These are phyloP conservation scores for Prosopis cineraria DNA, from an alignment of 306 rosid genomes.

Conservation along the genomic window DNA sequence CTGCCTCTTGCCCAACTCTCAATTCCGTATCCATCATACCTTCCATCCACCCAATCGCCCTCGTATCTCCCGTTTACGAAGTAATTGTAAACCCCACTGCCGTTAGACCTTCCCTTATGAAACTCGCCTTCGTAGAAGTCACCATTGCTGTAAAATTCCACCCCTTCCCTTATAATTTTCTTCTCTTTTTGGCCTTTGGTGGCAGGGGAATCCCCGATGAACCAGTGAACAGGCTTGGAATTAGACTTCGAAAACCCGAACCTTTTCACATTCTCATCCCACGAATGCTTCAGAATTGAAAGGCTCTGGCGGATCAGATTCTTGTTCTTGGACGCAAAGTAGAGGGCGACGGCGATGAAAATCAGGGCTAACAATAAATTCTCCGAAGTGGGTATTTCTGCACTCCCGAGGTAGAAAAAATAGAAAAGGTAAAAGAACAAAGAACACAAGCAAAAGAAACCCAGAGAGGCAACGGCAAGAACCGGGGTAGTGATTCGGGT, in stretches of 20 bases:
- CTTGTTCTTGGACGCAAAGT: constrained; percentile 71
- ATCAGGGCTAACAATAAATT: constrained; percentile 68
- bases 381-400: constrained; percentile 75
- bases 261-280: constrained; percentile 59
- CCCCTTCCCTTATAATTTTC: constrained; percentile 75
- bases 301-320: constrained; percentile 53
- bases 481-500: constrained; percentile 42
- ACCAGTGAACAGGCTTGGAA: constrained; percentile 83
- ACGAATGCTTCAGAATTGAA: constrained; percentile 55
- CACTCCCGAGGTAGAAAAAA: constrained; percentile 55
- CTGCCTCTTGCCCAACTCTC: constrained; percentile 97
- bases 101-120: constrained; percentile 76
- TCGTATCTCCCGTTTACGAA: constrained; percentile 87
- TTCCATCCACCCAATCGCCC: constrained; percentile 95
- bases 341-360: constrained; percentile 77
- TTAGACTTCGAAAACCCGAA: constrained; percentile 48
- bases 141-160: constrained; percentile 95
- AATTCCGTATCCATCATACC: constrained; percentile 90
- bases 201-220: constrained; percentile 64
- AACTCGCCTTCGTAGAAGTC: constrained; percentile 97
- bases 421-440: constrained; percentile 44
- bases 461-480: constrained; percentile 43
- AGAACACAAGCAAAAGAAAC: constrained; percentile 46
- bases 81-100: constrained; percentile 95
- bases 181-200: constrained; percentile 26